phyloP scores from a whole-genome alignment of 108 stramenopile genomes.

The Mediolabrus comicus region DNA sequence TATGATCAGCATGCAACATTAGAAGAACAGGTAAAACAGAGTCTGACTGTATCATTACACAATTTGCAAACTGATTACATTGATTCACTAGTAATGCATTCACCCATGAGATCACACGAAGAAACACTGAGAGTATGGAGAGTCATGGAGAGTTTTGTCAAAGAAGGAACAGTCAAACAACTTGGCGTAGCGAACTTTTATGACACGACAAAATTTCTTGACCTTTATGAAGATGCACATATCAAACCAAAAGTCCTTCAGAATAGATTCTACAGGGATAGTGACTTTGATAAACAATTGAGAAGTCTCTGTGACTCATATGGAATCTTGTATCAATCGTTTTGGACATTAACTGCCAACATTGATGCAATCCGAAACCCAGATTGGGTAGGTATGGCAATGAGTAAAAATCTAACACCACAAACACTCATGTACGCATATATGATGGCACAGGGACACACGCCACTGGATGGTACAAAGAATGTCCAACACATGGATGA shows the following conservation, averaged over 20 bases:
- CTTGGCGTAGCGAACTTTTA: slow-evolving; percentile 82
- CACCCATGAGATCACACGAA: slow-evolving; percentile 50
- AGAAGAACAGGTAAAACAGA: slow-evolving; percentile 65
- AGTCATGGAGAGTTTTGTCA: slow-evolving; percentile 68
- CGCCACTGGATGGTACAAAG: slow-evolving; percentile 81
- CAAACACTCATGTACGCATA: slow-evolving; percentile 86
- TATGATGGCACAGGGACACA: slow-evolving; percentile 78
- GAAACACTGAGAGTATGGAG: slow-evolving; percentile 69
- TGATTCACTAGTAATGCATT: slow-evolving; percentile 74
- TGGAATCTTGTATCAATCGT: slow-evolving; percentile 56
- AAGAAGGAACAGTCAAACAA: slow-evolving; percentile 56
- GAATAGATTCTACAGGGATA: slow-evolving; percentile 81
- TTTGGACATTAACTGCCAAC: slow-evolving; percentile 76
- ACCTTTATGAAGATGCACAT: slow-evolving; percentile 52
- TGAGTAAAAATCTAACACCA: slow-evolving; percentile 54
- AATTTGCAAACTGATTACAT: slow-evolving; percentile 85
- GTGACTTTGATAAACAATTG: slow-evolving; percentile 76
- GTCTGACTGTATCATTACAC: slow-evolving; percentile 53
- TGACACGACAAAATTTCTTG: slow-evolving; percentile 22
- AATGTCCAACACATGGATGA: slow-evolving; percentile 70
- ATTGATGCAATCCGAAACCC: slow-evolving; percentile 50
- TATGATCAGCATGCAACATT: slow-evolving; percentile 60
- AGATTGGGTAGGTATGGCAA: slow-evolving; percentile 48
- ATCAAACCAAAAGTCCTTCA: slow-evolving; percentile 84
- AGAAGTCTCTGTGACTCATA: slow-evolving; percentile 49